Percentiles rank a stretch among this genome's conserved stretches.
Evolutionary conservation across 1,139 yeast species (phyloP).

Genomic region (Yamadazyma mexicana): DNA sequence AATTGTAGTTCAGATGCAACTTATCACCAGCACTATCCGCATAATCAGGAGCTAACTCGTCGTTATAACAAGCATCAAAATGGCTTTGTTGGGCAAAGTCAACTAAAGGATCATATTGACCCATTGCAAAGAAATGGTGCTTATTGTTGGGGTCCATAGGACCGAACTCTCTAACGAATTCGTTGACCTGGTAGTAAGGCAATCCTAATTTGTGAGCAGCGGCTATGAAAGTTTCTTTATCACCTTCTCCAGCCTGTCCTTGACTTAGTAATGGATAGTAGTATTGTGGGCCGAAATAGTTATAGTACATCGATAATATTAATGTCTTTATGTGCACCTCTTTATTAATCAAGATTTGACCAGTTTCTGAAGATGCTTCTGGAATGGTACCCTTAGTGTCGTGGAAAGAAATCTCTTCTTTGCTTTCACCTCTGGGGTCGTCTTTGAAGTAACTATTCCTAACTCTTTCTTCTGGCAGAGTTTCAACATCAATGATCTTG

Average conservation of each 20-base stretch:
- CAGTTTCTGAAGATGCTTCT: slow-evolving; percentile 62
- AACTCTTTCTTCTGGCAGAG: slow-evolving; percentile 19
- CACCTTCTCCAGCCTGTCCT: slow-evolving; percentile 41
- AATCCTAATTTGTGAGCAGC: slow-evolving; percentile 53
- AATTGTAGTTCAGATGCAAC: slow-evolving; percentile 26
- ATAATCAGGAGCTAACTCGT: slow-evolving; percentile 21
- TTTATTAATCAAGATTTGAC: slow-evolving; percentile 56
- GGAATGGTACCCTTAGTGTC: slow-evolving; percentile 59
- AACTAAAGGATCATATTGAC: slow-evolving; percentile 39
- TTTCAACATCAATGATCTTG: slow-evolving; percentile 27
- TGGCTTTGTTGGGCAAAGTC: slow-evolving; percentile 27
- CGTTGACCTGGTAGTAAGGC: slow-evolving; percentile 56
- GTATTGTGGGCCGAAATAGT: slow-evolving; percentile 42
- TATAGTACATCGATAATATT: slow-evolving; percentile 55
- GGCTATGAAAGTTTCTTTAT: slow-evolving; percentile 61
- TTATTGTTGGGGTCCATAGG: slow-evolving; percentile 23
- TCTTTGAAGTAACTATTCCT: slow-evolving; percentile 29
- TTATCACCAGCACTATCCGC: slow-evolving; percentile 23
- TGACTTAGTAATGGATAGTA: slow-evolving; percentile 35
- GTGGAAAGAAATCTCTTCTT: slow-evolving; percentile 31
- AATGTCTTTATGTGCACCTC: slow-evolving; percentile 49
- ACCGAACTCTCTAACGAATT: slow-evolving; percentile 38
- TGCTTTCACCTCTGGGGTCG: slow-evolving; percentile 27
- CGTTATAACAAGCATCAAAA: slow-evolving; percentile 8
- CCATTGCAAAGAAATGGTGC: slow-evolving; percentile 37